These are phyloP conservation scores for Didymella pinodella DNA, from an alignment of 2,329 filamentous ascomycete genomes.

Conservation along the genomic window DNA sequence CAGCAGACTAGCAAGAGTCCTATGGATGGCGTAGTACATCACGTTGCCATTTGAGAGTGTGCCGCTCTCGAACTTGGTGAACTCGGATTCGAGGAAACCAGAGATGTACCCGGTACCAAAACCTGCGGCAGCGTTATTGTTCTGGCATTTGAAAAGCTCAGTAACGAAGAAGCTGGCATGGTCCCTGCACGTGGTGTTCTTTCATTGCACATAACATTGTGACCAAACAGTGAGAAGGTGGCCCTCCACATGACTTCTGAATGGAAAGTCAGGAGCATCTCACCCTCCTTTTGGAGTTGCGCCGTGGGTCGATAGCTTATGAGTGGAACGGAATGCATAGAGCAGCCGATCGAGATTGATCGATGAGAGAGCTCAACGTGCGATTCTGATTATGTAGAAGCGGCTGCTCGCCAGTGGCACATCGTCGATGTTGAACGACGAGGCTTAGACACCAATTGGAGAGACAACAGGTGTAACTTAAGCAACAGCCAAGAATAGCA, in stretches of 20 bases:
- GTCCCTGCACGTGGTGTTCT: neutral
- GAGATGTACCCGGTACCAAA: conserved; percentile 1
- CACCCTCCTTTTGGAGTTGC: conserved; percentile 1
- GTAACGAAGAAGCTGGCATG: neutral
- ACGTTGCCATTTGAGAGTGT: conserved; percentile 3
- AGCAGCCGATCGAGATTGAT: neutral
- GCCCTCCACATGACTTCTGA: conserved; percentile 2
- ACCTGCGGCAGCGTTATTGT: conserved; percentile 10
- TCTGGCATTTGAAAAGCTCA: conserved; percentile 5
- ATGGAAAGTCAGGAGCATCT: conserved; percentile 5
- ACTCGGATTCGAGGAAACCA: conserved; percentile 1
- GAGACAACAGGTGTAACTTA: conserved; percentile 1
- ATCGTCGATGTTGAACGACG: conserved; percentile 2
- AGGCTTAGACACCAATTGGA: conserved; percentile 5
- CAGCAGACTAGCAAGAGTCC: neutral
- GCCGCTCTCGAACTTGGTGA: conserved; percentile 3
- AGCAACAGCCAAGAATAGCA: neutral
- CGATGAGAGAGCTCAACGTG: neutral
- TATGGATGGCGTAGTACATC: conserved; percentile 4
- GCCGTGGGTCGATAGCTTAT: conserved; percentile 7
- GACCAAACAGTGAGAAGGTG: conserved; percentile 3
- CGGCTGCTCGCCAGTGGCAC: neutral
- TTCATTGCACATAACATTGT: conserved; percentile 8
- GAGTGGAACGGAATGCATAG: conserved; percentile 3
- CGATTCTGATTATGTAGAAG: conserved; percentile 8